These are phyloP conservation scores for Phytophthora colocasiae DNA, from an alignment of 352 stramenopile genomes.

Conservation along the genomic window DNA sequence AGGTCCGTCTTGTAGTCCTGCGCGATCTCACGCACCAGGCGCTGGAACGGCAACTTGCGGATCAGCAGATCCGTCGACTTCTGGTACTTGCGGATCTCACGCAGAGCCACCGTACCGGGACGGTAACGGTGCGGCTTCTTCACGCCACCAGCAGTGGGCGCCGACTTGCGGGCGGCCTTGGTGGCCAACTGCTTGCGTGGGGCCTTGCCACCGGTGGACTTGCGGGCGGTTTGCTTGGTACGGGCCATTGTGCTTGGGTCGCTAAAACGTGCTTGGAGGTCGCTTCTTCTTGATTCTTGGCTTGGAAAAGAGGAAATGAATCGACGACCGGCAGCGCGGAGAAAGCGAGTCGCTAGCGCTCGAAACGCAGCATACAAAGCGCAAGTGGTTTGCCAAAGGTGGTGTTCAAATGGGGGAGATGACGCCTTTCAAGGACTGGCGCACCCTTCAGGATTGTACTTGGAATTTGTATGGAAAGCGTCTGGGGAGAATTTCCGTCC, in stretches of 20 bases:
- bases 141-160: conserved; percentile 92
- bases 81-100: conserved; percentile 98
- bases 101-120: conserved; percentile 88
- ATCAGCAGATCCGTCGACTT: conserved; percentile 96
- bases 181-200: conserved; percentile 94
- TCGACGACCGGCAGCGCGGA: conserved; percentile 1
- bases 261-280: not conserved
- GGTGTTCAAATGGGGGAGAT: conserved; percentile 50
- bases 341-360: conserved; percentile 1
- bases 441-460: conserved; percentile 21
- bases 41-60: conserved; percentile 96
- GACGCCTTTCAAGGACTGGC: conserved; percentile 13
- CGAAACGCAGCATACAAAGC: conserved; percentile 44
- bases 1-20: conserved; percentile 98
- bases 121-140: conserved; percentile 77
- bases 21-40: conserved; percentile 96
- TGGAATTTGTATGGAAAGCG: conserved; percentile 2
- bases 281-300: conserved; percentile 21
- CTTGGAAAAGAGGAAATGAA: conserved; percentile 60
- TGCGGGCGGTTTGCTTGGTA: conserved; percentile 98
- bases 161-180: conserved; percentile 93
- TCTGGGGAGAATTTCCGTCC: conserved; percentile 1
- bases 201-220: conserved; percentile 95
- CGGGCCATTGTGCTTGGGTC: conserved; percentile 80
- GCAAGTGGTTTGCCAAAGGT: conserved; percentile 44